A percentile compares a stretch with the other conserved stretches of the same genome.
Conservation (phyloP, 78 protist genomes). For the Dictyostelium brefeldianum region DNA sequence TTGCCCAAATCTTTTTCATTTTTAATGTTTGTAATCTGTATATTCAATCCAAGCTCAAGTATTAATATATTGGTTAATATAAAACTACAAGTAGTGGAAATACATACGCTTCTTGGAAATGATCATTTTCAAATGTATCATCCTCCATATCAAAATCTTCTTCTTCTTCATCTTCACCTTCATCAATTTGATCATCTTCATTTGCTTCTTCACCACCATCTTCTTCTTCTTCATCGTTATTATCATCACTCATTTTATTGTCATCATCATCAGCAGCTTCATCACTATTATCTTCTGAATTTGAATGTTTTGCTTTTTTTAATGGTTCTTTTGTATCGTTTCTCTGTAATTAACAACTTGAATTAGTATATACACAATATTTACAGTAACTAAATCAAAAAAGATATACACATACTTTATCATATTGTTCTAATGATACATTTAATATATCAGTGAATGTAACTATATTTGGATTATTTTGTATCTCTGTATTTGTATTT, state of each 20-base stretch:
- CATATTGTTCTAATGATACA: not conserved
- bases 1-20: constrained; percentile 81
- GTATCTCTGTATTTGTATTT: constrained; percentile 7
- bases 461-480: not conserved
- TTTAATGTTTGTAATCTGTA: constrained; percentile 74
- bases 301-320: constrained; percentile 17
- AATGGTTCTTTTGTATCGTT: not conserved
- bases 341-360: not conserved
- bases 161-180: constrained; percentile 30
- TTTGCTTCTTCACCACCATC: not conserved
- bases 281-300: constrained; percentile 25
- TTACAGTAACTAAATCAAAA: not conserved
- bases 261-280: not conserved
- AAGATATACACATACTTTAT: not conserved
- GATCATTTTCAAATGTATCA: constrained; percentile 54
- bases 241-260: not conserved
- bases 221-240: not conserved
- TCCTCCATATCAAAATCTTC: constrained; percentile 31
- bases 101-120: constrained; percentile 84
- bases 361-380: too few relatives aligned
- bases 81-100: not conserved
- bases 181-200: not conserved
- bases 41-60: too few relatives aligned
- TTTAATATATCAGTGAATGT: constrained; percentile 10
- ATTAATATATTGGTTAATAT: not conserved